Base-by-base conservation (phyloP, 352 stramenopile species). In the Globisporangium abappressorium region DNA sequence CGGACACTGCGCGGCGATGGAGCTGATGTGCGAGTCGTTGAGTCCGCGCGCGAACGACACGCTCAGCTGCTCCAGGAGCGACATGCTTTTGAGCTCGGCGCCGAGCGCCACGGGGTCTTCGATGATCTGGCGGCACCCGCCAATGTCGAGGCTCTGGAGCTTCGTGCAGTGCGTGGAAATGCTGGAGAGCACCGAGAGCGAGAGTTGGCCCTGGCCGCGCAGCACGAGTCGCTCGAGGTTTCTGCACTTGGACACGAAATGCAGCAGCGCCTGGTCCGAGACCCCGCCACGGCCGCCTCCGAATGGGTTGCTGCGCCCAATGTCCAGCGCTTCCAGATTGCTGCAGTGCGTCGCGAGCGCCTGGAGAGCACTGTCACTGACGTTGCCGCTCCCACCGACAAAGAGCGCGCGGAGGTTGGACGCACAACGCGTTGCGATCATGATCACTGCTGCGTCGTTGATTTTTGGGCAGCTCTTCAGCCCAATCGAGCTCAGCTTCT, bases 221-320 rank as follows among this genome's bases (percentile, higher is more conserved):
- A 92, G 51, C 7, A 74, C 72, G 5, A 90, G 66, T 3, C 84
- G 71, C 68, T 85, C 57, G 20, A 92, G 57, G 0, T 70, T 47
- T 0, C 57, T 58, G 55, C 84, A 92, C 38, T 79, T 80, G 58
- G 68, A 75, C 24, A 72, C 66, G 15, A 92, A 70, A 20, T 82
- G 73, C 30, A 72, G 69, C 22, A 92, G 60, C 15, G 71, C 77
- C 2, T 66, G 64, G 49, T 92, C 78, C 18, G 69, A 88, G 18
- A 92, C 73, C 0, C 81, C 79, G 24, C 79, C 75, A 20, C 79
- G 84, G 26, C 80, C 70, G 60, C 79, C 77, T 20, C 80, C 81
- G 63, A 90, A 92, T 1, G 81, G 84, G 65, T 90, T 92, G 64
- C 84, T 92, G 22, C 76, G 74, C 33, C 80, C 76, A 66, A 90